Conservation (phyloP, 306 rosid species). For the Pyrus bretschneideri region DNA sequence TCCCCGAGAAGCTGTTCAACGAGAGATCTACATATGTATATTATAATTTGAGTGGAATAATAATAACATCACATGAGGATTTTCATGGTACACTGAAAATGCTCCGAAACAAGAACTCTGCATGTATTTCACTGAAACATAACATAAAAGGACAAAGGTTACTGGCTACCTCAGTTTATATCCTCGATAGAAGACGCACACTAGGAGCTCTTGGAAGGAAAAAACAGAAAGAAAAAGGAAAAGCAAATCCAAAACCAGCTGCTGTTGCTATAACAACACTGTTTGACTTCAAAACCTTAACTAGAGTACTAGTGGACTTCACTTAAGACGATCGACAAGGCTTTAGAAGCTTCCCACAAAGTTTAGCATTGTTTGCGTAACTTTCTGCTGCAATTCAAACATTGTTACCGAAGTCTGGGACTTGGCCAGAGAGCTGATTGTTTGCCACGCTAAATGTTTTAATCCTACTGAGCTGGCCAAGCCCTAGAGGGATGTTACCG, state of each 20-base stretch:
- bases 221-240: no score
- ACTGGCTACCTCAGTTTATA: no score
- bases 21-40: slow-evolving; percentile 10
- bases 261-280: slow-evolving; percentile 50
- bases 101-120: no score
- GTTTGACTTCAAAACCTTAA: slow-evolving; percentile 14
- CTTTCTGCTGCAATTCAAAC: background rate
- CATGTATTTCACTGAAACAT: no score
- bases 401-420: slow-evolving; percentile 17
- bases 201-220: no score
- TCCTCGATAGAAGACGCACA: no score
- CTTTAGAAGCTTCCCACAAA: slow-evolving; percentile 40
- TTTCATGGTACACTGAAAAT: no score
- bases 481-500: slow-evolving; percentile 50
- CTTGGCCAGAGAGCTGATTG: slow-evolving; percentile 56
- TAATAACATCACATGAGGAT: no score
- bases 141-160: no score
- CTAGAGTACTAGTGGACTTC: no score
- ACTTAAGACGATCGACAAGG: slow-evolving; percentile 2
- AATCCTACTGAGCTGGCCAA: slow-evolving; percentile 32
- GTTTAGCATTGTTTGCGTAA: slow-evolving; percentile 56
- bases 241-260: slow-evolving; percentile 43
- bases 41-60: no score
- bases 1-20: background rate
- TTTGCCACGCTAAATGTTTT: slow-evolving; percentile 38